Evolutionary conservation across 495 filamentous ascomycete species (phyloP), one percentile per base, ranked within the genome.

Genomic region (Parmelia sp.): DNA sequence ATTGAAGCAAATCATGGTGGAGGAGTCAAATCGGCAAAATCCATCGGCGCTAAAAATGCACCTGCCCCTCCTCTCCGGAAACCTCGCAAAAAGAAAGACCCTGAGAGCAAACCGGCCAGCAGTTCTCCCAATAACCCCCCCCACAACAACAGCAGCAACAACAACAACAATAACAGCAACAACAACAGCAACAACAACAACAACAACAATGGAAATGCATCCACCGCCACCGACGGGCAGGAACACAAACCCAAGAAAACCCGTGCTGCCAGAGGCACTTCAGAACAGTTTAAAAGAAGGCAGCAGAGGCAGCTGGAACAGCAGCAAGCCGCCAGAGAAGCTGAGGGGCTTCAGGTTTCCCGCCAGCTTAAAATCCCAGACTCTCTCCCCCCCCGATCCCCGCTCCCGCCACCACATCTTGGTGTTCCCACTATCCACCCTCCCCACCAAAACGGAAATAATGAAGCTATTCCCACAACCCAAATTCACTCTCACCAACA

Each of bases 271-370:
- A 57, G 58, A 60, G 71, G 62, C 45, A 58, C 69, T 35, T 60
- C 65, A n/a, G 71, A 56, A 45, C 63, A 60, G 1, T 65, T 31
- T 23, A 70, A 64, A 36, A 82, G 81, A 70, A 82, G 79, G 65
- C 73, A 78, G 53, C 58, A 59, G 53, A 81, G 79, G 68, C 67
- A 79, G 58, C 78, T 39, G 8, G 60, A 60, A 10, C 60, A 82
- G 64, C 68, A 71, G 56, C 63, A 71, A 57, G 63, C 72, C 0
- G 68, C 68, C 25, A 61, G 65, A 57, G 67, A 69, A 58, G 47
- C 64, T 44, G 68, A 68, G 49, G 68, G 39, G 47, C 36, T 60
- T 19, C 58, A 62, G 39, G 63, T 59, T 17, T 27, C 63, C 36
- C 61, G 60, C 17, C 66, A 71, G 58, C 57, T 61, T 45, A 70